Conservation (phyloP, 257 asterid genomes). For the Fraxinus anomala region DNA sequence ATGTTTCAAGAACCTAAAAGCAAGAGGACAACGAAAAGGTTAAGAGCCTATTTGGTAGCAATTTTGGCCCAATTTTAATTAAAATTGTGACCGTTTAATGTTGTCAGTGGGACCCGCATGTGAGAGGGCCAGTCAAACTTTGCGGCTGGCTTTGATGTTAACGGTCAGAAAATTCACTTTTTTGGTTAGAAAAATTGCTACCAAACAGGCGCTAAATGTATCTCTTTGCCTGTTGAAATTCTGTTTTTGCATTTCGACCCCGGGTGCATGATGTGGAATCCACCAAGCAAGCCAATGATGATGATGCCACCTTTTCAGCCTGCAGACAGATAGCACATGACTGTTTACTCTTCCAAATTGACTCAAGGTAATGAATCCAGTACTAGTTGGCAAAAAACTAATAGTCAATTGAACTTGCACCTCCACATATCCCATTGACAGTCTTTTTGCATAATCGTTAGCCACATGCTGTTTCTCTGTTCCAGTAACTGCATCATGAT, state of each 20-base stretch:
- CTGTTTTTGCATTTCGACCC: constrained; percentile 29
- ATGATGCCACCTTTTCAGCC: constrained; percentile 39
- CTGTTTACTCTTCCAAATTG: constrained; percentile 16
- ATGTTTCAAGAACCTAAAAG: not conserved
- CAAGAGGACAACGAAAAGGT: not conserved
- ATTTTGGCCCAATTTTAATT: too few species aligned
- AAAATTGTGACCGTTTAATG: too few species aligned
- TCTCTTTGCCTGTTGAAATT: constrained; percentile 37
- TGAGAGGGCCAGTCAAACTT: too few species aligned
- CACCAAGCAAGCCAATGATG: constrained; percentile 38
- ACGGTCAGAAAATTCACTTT: too few species aligned
- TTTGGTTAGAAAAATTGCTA: too few species aligned
- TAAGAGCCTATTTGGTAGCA: too few species aligned
- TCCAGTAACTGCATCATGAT: constrained; percentile 58
- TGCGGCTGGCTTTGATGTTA: too few species aligned
- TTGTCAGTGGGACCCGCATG: too few species aligned
- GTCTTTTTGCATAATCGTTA: constrained; percentile 46
- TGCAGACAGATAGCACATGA: constrained; percentile 18
- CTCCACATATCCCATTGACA: constrained; percentile 49
- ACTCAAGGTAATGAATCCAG: constrained; percentile 1
- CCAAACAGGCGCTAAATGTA: not conserved
- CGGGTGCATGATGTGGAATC: constrained; percentile 23
- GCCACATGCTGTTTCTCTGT: constrained; percentile 52
- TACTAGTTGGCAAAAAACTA: not conserved
- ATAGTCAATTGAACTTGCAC: constrained; percentile 22